Evolutionary conservation across 2,329 filamentous ascomycete species (phyloP), one percentile per base, ranked within the genome.

Genomic region (Westerdykella sp.): DNA sequence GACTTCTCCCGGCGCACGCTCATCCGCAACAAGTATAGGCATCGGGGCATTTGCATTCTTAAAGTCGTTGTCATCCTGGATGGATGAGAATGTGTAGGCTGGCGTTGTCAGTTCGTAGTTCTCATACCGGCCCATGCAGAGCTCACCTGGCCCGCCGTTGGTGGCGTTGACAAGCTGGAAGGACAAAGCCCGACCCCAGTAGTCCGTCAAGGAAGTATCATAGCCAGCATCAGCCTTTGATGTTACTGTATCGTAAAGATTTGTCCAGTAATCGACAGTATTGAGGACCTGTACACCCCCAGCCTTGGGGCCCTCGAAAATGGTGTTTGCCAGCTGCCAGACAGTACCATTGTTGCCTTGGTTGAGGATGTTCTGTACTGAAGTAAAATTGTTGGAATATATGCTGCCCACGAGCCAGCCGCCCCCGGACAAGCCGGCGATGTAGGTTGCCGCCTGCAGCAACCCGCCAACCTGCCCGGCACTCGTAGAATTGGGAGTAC

Each of bases 361-460:
- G 18, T 73, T 66, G 40, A 78, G 67, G 39, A 87, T 74, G 47
- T 67, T 64, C 37, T 77, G 67, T 3, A 90, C 76, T 0, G 82
- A 80, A 9, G 81, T 84, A 62, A 88, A 94, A 70, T 94, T 94
- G 63, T 83, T 82, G 55, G 81, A 72, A 47, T 80, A 90, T 9
- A 95, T 71, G 42, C 84, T 87, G n/a, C 87, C 86, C 4, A 94
- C 78, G 14, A 94, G 73, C 89, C 89, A 95, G 40, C 83, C 80
- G 42, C 88, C 88, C 23, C 89, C 88, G 6, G 86, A 91, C 3
- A 95, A 73, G 7, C 87, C 88, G 2, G 87, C 76, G 11, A 94
- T 65, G 60, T 95, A 95, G 0, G 87, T 95, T 0, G 86, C 69
- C 3, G 84, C 77, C 70, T 95, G 89, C 48, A 95, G 71, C 50